Percentiles rank a stretch among this genome's conserved stretches.
phyloP scores from a whole-genome alignment of 78 protist genomes.

The Dictyostelium capitatum region DNA sequence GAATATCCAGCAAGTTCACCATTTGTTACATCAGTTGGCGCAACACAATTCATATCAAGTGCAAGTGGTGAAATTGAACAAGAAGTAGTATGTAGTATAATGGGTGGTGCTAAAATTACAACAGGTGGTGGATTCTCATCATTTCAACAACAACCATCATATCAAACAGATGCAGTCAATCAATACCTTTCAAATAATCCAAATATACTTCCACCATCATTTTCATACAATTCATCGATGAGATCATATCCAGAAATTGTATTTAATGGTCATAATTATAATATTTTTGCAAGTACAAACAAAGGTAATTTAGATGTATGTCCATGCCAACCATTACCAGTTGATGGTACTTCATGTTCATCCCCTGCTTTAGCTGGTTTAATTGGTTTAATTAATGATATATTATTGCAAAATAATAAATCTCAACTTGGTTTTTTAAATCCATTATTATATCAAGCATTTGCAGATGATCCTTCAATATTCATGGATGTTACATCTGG shows the following conservation, averaged over 20 bases:
- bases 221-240: constrained; percentile 6
- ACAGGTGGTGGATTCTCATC: constrained; percentile 80
- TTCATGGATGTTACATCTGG: constrained; percentile 83
- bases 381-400: constrained; percentile 75
- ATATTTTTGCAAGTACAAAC: constrained; percentile 5
- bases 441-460: constrained; percentile 80
- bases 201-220: neutral
- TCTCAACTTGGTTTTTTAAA: constrained; percentile 88
- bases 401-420: constrained; percentile 28
- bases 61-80: neutral
- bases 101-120: constrained; percentile 47
- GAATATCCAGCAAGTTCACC: constrained; percentile 82
- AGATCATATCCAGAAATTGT: constrained; percentile 74
- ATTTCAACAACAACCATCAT: constrained; percentile 58
- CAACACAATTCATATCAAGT: constrained; percentile 39
- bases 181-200: neutral
- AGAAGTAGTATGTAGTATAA: constrained; percentile 55
- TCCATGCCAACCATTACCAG: constrained; percentile 13
- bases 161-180: constrained; percentile 39
- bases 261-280: constrained; percentile 44
- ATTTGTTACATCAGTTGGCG: constrained; percentile 70
- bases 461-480: constrained; percentile 1
- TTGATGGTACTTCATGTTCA: constrained; percentile 85
- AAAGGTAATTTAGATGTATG: neutral
- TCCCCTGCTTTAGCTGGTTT: constrained; percentile 81